Evolutionary conservation across 2,329 filamentous ascomycete genomes (phyloP), one percentile per base, ranked within the genome.

Genomic region (Phyllosticta ampelicida): DNA sequence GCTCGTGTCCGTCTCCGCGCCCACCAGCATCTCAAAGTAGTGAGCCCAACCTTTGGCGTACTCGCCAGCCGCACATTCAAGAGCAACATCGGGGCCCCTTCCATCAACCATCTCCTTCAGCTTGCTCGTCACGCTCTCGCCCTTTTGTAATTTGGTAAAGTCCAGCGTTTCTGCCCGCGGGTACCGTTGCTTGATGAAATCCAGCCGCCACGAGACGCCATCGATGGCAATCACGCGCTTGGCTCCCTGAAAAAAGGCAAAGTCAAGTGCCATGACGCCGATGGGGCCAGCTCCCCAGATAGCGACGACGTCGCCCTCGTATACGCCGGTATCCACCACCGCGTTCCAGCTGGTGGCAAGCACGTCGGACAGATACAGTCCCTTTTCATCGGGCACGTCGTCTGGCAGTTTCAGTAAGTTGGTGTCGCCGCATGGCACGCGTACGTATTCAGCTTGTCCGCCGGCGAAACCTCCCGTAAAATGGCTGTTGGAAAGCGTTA

Each of bases 221-320:
- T 95, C 90, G 63, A 95, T 85, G 61, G 91, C 80, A 64, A 95
- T 91, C 61, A 95, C 79, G 61, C 87, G 81, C 51, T 74, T 79
- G 0, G 90, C 90, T 9, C 88, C 88, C 58, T 90, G 83, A n/a
- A 82, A 73, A 58, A 89, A 77, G 0, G 85, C 75, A 69, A 84
- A 85, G 48, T 84, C 77, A 1, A 85, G 87, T 1, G 80, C 83
- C 74, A 92, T 95, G 56, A 89, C 88, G 0, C 90, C 90, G 55
- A 95, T 88, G 0, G 89, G 90, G 0, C 90, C 90, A 0, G 86
- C 88, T n/a, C 89, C 90, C 82, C 89, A 95, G 61, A 95, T 84
- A 30, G 88, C 89, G 1, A 95, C 89, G 1, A 84, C 77, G 64
- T 95, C 89, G 11, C 81, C 83, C 30, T 86, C 77, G 62, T 88